These are phyloP conservation scores for Botryotinia globosa DNA, from an alignment of 2,329 filamentous ascomycete genomes.

Conservation along the genomic window DNA sequence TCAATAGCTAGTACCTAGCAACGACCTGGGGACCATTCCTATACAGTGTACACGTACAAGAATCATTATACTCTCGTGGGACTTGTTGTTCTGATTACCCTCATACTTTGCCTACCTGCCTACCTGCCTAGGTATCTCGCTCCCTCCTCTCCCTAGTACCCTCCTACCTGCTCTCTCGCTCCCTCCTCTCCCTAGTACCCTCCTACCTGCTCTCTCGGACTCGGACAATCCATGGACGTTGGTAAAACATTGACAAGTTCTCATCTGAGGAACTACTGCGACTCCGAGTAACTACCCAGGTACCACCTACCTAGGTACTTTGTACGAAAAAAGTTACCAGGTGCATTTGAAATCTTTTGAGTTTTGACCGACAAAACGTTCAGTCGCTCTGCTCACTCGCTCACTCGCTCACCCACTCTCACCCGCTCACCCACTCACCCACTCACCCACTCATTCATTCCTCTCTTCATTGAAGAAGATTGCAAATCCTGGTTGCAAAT, in stretches of 20 bases:
- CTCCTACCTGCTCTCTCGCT: background rate
- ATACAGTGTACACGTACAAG: too few species aligned
- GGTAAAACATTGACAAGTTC: conserved; percentile 8
- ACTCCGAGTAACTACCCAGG: background rate
- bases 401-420: background rate
- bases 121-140: background rate
- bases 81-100: background rate
- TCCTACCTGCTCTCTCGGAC: background rate
- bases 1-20: background rate
- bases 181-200: too few species aligned
- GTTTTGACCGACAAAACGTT: background rate
- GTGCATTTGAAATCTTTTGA: conserved; percentile 4
- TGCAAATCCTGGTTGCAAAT: background rate
- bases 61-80: too few species aligned
- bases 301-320: background rate
- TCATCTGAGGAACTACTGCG: background rate
- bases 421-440: too few species aligned
- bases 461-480: background rate
- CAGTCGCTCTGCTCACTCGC: background rate
- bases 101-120: background rate
- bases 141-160: background rate
- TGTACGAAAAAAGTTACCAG: background rate
- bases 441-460: background rate
- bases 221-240: background rate
- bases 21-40: too few species aligned